These are phyloP conservation scores for Alternaria triticina DNA, from an alignment of 2,329 filamentous ascomycete genomes.

Conservation along the genomic window DNA sequence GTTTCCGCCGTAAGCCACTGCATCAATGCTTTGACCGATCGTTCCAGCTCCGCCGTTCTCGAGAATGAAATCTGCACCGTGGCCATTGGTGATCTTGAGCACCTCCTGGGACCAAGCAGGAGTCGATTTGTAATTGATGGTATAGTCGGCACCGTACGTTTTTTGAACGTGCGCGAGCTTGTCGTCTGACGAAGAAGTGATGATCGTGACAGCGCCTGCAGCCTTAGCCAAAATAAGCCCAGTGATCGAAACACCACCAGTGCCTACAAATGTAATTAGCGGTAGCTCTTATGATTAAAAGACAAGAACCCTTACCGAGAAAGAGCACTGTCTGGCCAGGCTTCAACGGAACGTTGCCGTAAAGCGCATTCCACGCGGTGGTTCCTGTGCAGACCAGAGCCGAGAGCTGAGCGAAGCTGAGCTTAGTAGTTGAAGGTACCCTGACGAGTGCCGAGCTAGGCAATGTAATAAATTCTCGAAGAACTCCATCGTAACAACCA, in stretches of 20 bases:
- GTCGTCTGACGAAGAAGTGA: conserved; percentile 60
- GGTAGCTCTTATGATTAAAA: not conserved
- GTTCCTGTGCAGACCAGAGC: conserved; percentile 20
- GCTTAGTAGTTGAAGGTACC: conserved; percentile 5
- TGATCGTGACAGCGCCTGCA: conserved; percentile 54
- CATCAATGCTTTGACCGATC: conserved; percentile 53
- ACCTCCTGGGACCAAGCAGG: conserved; percentile 57
- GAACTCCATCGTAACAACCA: conserved; percentile 11
- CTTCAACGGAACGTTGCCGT: conserved; percentile 13
- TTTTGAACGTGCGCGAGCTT: conserved; percentile 52
- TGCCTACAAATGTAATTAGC: conserved; percentile 28
- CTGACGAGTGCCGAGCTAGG: conserved; percentile 13
- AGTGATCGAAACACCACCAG: conserved; percentile 48
- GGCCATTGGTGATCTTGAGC: conserved; percentile 51
- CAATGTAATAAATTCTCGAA: conserved; percentile 15
- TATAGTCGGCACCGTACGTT: conserved; percentile 52
- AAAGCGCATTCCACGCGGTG: conserved; percentile 26
- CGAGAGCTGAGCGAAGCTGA: conserved; percentile 6
- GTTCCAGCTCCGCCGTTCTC: conserved; percentile 49
- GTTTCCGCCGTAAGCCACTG: conserved; percentile 54
- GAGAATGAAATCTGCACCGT: conserved; percentile 53
- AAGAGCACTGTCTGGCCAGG: conserved; percentile 17
- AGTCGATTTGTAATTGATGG: conserved; percentile 58
- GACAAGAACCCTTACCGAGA: conserved; percentile 9
- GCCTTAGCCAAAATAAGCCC: conserved; percentile 41